phyloP scores from a whole-genome alignment of 2,329 filamentous ascomycete genomes.

The Aspergillus vadensis region DNA sequence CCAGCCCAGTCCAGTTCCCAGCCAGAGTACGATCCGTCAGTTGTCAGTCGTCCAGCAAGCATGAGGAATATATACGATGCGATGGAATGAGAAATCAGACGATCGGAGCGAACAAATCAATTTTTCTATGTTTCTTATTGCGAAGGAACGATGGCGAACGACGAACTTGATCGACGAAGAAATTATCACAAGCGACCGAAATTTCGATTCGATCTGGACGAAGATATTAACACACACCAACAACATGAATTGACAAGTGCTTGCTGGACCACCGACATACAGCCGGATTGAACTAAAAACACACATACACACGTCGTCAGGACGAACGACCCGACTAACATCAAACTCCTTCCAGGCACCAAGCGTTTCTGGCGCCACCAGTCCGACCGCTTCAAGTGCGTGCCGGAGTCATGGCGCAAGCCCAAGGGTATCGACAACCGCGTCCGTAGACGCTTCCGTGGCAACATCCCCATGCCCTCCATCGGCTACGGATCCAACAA shows the following conservation, averaged over 20 bases:
- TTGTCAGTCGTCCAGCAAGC: not conserved
- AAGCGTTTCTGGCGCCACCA: conserved; percentile 97
- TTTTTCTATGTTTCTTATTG: not conserved
- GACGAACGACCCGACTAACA: not conserved
- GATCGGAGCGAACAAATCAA: not conserved
- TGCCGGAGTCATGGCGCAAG: conserved; percentile 93
- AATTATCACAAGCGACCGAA: not conserved
- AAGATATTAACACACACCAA: not conserved
- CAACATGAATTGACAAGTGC: not conserved
- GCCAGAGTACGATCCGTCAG: conserved; percentile 1
- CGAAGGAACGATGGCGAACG: not conserved
- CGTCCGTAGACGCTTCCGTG: conserved; percentile 96
- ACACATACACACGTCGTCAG: not conserved
- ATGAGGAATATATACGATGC: not conserved
- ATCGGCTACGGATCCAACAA: conserved; percentile 99
- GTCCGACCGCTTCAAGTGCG: conserved; percentile 93
- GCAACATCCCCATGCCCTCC: conserved; percentile 95
- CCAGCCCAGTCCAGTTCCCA: not conserved
- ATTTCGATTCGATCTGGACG: not conserved
- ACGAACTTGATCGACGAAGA: not conserved
- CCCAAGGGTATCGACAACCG: conserved; percentile 99
- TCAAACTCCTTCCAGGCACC: conserved; percentile 63
- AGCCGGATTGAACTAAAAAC: not conserved
- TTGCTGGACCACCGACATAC: not conserved
- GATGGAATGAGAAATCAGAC: not conserved